Percentiles rank a stretch among this genome's conserved stretches.
Evolutionary conservation across 1,284 basidiomycete species (phyloP).

Genomic region (Rhodotorula sp.): DNA sequence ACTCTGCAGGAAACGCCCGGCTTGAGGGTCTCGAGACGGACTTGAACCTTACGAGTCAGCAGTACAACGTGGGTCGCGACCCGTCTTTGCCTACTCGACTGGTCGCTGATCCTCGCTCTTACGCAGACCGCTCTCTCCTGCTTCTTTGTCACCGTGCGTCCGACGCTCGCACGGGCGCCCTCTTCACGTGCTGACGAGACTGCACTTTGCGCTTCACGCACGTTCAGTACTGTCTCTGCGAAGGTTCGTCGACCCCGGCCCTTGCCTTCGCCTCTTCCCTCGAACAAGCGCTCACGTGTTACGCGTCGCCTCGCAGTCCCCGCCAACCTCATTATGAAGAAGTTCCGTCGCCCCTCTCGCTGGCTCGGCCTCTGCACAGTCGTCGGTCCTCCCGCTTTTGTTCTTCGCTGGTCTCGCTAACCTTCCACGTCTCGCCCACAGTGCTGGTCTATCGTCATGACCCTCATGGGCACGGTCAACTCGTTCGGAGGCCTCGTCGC

Average conservation of each 20-base stretch:
- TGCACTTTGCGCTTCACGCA: background rate
- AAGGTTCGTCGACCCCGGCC: background rate
- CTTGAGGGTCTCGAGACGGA: constrained; percentile 39
- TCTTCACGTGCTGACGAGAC: background rate
- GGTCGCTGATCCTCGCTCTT: background rate
- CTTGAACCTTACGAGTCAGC: constrained; percentile 34
- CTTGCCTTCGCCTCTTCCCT: background rate
- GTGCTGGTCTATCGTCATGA: constrained; percentile 51
- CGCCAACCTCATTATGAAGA: constrained; percentile 55
- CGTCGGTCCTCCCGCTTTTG: constrained; percentile 44
- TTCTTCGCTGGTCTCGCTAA: background rate
- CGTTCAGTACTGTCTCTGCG: background rate
- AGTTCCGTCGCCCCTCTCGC: constrained; percentile 55
- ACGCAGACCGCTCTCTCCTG: constrained; percentile 20
- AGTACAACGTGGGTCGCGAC: constrained; percentile 30
- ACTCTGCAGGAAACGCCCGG: constrained; percentile 39
- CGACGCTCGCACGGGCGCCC: background rate
- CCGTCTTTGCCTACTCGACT: background rate
- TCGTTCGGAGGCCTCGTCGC: constrained; percentile 40
- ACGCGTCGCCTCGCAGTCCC: background rate
- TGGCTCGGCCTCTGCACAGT: constrained; percentile 56
- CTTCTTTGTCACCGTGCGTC: constrained; percentile 28
- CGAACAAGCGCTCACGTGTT: background rate
- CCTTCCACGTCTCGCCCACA: background rate
- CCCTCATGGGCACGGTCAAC: constrained; percentile 53